Evolutionary conservation across 306 rosid species (phyloP), one percentile per base, ranked within the genome.

Genomic region (Arachis hypogaea): DNA sequence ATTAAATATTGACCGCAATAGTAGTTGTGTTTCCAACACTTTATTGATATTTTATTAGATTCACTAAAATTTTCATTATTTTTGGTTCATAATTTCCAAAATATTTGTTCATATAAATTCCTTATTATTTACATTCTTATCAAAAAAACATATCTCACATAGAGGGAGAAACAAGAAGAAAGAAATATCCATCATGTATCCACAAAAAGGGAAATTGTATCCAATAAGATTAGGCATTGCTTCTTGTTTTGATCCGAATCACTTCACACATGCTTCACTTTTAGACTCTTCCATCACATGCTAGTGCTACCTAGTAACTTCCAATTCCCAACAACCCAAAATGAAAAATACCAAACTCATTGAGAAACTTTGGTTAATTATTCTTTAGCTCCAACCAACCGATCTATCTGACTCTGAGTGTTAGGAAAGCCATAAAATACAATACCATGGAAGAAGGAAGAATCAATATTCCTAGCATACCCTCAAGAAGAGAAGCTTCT

Each of bases 401-500:
- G 28, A 22, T 22, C 28, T 22, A 22, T 22, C 28, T 22, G 28
- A 22, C 28, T n/a, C 55, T 49, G 16, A 52, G 8, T 4, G 58
- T 4, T 4, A 18, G n/a, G 40, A 77, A 63, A 50, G 29, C 1
- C 0, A 22, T 0, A 46, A 43, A 41, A 69, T 74, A 75, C 71
- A 73, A 7, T 47, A 50, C 38, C 57, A 66, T 81, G 62, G 75
- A 63, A 14, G 71, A 62, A 56, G 50, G 69, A 69, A 68, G 59
- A 16, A 64, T 41, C 7, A 45, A 11, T 51, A 12, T 69, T 46
- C 43, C 74, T 36, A 16, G 38, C 45, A 85, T 51, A 67, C 62
- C 62, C 49, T 46, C 59, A 47, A 79, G 76, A 52, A 77, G 76
- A 76, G 76, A 52, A 57, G 65, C 4, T 67, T n/a, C 79, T 41